Evolutionary conservation across 257 asterid species (phyloP).

Genomic region (Ocimum tenuiflorum): DNA sequence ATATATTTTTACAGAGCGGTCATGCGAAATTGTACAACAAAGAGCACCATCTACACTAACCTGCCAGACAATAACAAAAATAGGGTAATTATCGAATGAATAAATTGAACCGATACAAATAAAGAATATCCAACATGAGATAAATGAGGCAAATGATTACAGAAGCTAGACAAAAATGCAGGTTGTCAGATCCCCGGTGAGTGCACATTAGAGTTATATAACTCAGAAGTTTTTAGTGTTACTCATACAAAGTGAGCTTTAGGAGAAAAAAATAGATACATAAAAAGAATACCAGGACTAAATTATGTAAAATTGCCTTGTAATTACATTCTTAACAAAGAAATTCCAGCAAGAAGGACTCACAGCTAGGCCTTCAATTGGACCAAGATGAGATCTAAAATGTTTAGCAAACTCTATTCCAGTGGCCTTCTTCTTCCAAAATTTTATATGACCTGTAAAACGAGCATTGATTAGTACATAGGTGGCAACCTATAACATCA

Average conservation of each 20-base stretch:
- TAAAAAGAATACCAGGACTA: background rate
- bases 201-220: background rate
- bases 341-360: slow-evolving; percentile 26
- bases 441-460: slow-evolving; percentile 81
- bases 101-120: background rate
- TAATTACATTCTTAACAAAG: background rate
- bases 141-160: background rate
- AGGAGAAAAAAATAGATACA: background rate
- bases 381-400: slow-evolving; percentile 96
- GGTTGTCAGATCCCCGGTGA: background rate
- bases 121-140: background rate
- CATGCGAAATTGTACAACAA: slow-evolving; percentile 91
- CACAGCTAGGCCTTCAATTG: slow-evolving; percentile 94
- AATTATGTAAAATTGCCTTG: background rate
- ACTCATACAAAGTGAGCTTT: background rate
- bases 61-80: slow-evolving; percentile 43
- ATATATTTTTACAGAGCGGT: slow-evolving; percentile 82
- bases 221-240: background rate
- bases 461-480: slow-evolving; percentile 6
- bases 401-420: slow-evolving; percentile 98
- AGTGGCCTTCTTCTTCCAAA: slow-evolving; percentile 81
- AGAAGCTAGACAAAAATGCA: background rate
- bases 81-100: slow-evolving; percentile 13
- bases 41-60: slow-evolving; percentile 91
- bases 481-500: background rate